Evolutionary conservation across 164 flowering plant species (phyloP).

Genomic region (Houttuynia cordata): DNA sequence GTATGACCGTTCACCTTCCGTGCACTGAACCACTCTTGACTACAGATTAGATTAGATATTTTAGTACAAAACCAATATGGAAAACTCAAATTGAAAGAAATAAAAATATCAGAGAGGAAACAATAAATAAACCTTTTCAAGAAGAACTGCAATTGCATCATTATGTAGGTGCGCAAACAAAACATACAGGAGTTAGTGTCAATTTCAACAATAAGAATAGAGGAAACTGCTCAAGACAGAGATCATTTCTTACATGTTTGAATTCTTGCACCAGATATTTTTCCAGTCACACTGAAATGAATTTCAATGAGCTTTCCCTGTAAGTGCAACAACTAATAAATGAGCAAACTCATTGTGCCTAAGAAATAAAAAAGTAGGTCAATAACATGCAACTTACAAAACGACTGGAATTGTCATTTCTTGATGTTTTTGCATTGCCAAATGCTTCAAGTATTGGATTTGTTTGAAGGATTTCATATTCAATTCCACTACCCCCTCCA

Average conservation of each 20-base stretch:
- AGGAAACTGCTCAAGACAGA: background rate
- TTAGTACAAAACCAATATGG: constrained; percentile 1
- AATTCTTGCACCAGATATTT: constrained; percentile 92
- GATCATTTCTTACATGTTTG: constrained; percentile 72
- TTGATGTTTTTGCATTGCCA: constrained; percentile 94
- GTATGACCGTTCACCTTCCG: constrained; percentile 93
- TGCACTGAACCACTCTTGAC: constrained; percentile 97
- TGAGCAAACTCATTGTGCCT: background rate
- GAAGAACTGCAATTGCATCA: constrained; percentile 50
- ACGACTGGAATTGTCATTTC: constrained; percentile 99
- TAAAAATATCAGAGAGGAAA: constrained; percentile 1
- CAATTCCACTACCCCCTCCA: constrained; percentile 98
- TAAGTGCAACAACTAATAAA: constrained; percentile 3
- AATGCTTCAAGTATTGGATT: constrained; percentile 97
- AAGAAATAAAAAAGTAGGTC: background rate
- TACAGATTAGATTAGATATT: constrained; percentile 20
- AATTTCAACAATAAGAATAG: constrained; percentile 6
- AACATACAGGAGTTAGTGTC: constrained; percentile 18
- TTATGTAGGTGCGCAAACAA: constrained; percentile 8
- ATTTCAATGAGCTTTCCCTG: constrained; percentile 99
- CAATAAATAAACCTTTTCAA: constrained; percentile 76
- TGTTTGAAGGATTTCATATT: constrained; percentile 85
- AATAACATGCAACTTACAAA: constrained; percentile 52
- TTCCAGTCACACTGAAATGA: constrained; percentile 89
- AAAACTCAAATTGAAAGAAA: constrained; percentile 1